Evolutionary conservation across 1,284 basidiomycete species (phyloP).

Genomic region (Fistulina hepatica): DNA sequence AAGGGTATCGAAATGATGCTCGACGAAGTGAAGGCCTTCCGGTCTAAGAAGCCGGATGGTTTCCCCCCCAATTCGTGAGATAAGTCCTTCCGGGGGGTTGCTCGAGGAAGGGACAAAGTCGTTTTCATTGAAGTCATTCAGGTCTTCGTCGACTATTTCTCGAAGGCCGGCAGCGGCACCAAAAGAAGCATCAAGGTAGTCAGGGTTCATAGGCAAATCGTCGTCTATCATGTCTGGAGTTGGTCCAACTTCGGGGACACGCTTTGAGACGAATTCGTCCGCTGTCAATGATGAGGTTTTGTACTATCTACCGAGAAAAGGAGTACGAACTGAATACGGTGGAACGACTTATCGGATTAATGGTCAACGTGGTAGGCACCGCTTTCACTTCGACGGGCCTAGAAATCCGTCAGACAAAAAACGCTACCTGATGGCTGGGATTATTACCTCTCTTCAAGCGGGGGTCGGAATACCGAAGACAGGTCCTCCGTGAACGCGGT

Average conservation of each 20-base stretch:
- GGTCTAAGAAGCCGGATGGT: conserved; percentile 72
- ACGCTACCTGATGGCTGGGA: too few species aligned
- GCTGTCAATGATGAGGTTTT: conserved; percentile 46
- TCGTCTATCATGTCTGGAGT: conserved; percentile 85
- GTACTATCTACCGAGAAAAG: neutral
- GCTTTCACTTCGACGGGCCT: conserved; percentile 3
- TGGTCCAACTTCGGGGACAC: conserved; percentile 61
- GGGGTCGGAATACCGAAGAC: conserved; percentile 29
- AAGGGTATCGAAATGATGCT: conserved; percentile 65
- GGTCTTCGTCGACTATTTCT: conserved; percentile 59
- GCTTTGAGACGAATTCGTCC: conserved; percentile 76
- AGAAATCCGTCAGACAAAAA: neutral
- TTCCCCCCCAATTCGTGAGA: conserved; percentile 69
- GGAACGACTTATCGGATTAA: conserved; percentile 7
- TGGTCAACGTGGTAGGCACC: conserved; percentile 26
- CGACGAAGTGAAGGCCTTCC: conserved; percentile 45
- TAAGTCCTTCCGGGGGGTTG: conserved; percentile 30
- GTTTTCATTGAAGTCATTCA: conserved; percentile 48
- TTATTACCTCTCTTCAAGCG: conserved; percentile 30
- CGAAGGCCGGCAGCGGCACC: conserved; percentile 66
- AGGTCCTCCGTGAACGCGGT: conserved; percentile 41
- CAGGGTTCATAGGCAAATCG: conserved; percentile 80
- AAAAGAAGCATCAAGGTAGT: conserved; percentile 80
- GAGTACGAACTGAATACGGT: neutral
- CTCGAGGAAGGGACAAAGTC: conserved; percentile 19